Base-by-base conservation (phyloP, 1,284 basidiomycete species). In the Leccinum angustisporum region DNA sequence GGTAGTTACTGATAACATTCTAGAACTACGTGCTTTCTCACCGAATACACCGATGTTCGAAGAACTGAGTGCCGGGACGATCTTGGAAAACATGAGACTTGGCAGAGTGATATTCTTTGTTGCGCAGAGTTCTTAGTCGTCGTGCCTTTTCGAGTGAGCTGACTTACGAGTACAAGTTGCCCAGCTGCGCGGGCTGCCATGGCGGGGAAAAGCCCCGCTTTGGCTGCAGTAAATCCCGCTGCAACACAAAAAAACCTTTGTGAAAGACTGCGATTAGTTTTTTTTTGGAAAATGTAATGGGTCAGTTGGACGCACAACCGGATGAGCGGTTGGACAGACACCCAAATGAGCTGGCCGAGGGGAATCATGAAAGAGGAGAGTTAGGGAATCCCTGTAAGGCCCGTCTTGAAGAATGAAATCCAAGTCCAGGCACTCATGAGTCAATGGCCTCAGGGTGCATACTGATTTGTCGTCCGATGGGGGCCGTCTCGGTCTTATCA, bases 61-160 rank as follows among this genome's bases (percentile, higher is more conserved):
- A 0, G 82, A 69, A 1, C 80, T 86, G 67, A 94, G 91, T 0
- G 90, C 84, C 0, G 90, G 85, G 0, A 93, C 82, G 63, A 94
- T 91, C 65, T 87, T 91, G 2, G 87, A 86, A 72, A 94, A 92
- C 76, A 93, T 79, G 11, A 94, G 80, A 61, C 82, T 83, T 3
- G 92, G 92, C 1, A 90, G 70, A 0, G 83, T 79, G 61, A 93
- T 80, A 67, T 91, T 92, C 81, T 88, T 54, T 34, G 33, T 58
- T 60, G n/a, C 61, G 40, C 14, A 21, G 9, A 16, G 5, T 9
- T 33, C 27, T 51, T 30, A 51, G 50, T 16, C 31, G 7, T 38
- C 14, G 9, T 43, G 8, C 9, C 13, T 31, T n/a, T 18, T 38
- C 2, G 5, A n/a, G 25, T 13, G 9, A 38, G 11, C 0, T 16